phyloP scores from a whole-genome alignment of 225 moss, liverwort and hornwort genomes.

The Straminergon stramineum region DNA sequence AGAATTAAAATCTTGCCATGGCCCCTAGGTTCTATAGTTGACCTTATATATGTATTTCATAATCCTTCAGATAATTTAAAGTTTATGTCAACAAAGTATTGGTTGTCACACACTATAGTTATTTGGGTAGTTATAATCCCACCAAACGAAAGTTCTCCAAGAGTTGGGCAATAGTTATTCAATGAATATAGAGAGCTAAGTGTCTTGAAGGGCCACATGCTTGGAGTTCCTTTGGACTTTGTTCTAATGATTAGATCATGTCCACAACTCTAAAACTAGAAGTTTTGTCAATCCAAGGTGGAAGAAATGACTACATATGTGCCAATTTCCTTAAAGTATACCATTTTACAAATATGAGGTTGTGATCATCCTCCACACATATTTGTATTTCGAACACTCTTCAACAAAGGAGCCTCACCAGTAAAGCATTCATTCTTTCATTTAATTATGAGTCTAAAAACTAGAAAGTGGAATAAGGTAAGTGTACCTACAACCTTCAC shows the following conservation, averaged over 20 bases:
- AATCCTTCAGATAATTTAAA: too few relatives aligned
- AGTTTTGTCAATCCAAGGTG: accelerated
- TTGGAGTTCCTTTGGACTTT: not conserved
- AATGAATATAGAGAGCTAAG: too few relatives aligned
- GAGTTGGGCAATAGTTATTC: not conserved
- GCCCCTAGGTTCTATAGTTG: not conserved
- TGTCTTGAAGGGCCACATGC: not conserved
- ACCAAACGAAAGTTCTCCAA: not conserved
- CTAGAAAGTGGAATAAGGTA: accelerated
- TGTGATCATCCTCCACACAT: not conserved
- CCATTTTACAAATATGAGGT: not conserved
- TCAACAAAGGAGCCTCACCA: not conserved
- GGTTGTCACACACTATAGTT: not conserved
- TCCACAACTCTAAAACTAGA: not conserved
- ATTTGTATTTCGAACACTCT: not conserved
- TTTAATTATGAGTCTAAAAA: not conserved
- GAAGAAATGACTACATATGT: not conserved
- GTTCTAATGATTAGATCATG: not conserved
- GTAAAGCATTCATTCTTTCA: not conserved
- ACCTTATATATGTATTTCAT: not conserved
- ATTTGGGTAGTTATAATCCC: accelerated
- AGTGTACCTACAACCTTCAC: accelerated
- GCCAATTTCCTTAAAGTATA: not conserved
- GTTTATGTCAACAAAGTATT: not conserved
- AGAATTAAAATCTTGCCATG: not conserved